Conservation (phyloP, 2,329 filamentous ascomycete species). For the Fusarium tupiense region DNA sequence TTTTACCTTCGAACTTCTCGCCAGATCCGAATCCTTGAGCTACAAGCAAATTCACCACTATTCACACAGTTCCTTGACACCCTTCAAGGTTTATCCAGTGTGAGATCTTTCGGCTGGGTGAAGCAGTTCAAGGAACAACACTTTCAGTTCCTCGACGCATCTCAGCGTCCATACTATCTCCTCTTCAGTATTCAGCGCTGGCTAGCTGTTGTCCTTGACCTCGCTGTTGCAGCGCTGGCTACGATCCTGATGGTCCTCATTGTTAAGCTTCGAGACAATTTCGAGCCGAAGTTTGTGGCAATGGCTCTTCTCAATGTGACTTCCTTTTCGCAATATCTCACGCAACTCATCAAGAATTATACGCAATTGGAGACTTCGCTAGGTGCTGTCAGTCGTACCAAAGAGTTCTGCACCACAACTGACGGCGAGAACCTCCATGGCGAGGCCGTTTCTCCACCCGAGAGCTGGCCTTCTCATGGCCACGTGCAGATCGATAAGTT, state of each 20-base stretch:
- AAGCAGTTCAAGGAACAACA: slow-evolving; percentile 31
- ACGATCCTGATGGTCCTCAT: slow-evolving; percentile 57
- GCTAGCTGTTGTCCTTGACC: slow-evolving; percentile 59
- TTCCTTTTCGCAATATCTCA: slow-evolving; percentile 43
- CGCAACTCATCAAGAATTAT: slow-evolving; percentile 49
- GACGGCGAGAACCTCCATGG: slow-evolving; percentile 4
- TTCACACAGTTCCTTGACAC: slow-evolving; percentile 45
- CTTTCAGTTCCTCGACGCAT: slow-evolving; percentile 46
- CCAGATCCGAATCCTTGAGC: slow-evolving; percentile 45
- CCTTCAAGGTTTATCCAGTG: slow-evolving; percentile 37
- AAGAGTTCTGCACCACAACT: slow-evolving; percentile 7
- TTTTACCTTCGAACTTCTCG: slow-evolving; percentile 45
- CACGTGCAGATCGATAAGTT: slow-evolving; percentile 42
- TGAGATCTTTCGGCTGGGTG: slow-evolving; percentile 51
- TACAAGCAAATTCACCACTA: slow-evolving; percentile 45
- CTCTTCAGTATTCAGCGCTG: slow-evolving; percentile 60
- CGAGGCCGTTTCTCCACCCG: background rate
- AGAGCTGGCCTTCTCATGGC: slow-evolving; percentile 8
- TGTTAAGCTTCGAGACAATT: slow-evolving; percentile 45
- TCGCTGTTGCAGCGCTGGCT: slow-evolving; percentile 57
- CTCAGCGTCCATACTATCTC: slow-evolving; percentile 50
- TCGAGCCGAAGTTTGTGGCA: slow-evolving; percentile 32
- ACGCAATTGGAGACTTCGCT: slow-evolving; percentile 40
- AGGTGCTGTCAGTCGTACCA: slow-evolving; percentile 21
- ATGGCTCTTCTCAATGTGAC: slow-evolving; percentile 44